These are phyloP conservation scores for Fagus sylvatica DNA, from an alignment of 306 rosid species.

Conservation along the genomic window DNA sequence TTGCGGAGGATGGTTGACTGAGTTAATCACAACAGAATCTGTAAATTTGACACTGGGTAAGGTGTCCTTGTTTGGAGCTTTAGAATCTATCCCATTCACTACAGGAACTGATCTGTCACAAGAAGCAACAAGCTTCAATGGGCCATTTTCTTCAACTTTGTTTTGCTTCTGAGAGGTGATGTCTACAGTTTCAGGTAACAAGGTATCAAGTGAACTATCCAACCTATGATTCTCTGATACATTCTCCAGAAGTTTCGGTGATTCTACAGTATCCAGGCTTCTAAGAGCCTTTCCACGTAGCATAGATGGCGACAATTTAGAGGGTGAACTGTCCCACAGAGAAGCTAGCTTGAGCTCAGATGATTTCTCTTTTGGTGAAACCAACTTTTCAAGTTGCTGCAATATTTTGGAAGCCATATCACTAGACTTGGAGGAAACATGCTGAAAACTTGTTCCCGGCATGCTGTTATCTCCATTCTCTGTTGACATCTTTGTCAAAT, in stretches of 20 bases:
- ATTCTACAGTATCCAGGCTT: constrained; percentile 77
- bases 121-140: constrained; percentile 39
- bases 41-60: constrained; percentile 19
- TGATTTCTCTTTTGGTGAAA: constrained; percentile 69
- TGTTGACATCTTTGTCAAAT: constrained; percentile 33
- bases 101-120: constrained; percentile 28
- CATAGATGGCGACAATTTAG: constrained; percentile 79
- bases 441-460: constrained; percentile 42
- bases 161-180: constrained; percentile 35
- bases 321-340: constrained; percentile 53
- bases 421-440: constrained; percentile 64
- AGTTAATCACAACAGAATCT: constrained; percentile 37
- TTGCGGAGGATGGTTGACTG: constrained; percentile 42
- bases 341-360: constrained; percentile 41
- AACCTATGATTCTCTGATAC: constrained; percentile 25
- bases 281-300: constrained; percentile 75
- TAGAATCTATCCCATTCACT: constrained; percentile 33
- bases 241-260: constrained; percentile 53
- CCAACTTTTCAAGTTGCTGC: constrained; percentile 77
- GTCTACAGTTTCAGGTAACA: constrained; percentile 32
- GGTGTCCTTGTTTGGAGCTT: constrained; percentile 32
- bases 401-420: constrained; percentile 81
- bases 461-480: constrained; percentile 42
- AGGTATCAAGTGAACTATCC: constrained; percentile 29
- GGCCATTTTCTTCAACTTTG: constrained; percentile 52